These are phyloP conservation scores for Oryza brachyantha DNA, from an alignment of 176 grass and related monocot genomes.

Conservation along the genomic window DNA sequence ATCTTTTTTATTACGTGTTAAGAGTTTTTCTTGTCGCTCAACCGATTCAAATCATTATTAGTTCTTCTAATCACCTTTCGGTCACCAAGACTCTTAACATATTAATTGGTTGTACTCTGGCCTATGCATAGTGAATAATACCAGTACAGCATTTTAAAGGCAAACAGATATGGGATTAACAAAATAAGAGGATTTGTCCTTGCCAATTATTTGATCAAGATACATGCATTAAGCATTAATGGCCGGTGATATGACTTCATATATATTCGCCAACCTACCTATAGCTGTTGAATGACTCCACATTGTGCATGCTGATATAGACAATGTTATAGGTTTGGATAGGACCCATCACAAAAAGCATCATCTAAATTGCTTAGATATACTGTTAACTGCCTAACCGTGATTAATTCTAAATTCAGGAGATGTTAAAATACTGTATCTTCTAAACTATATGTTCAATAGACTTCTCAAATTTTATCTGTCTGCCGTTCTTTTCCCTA, in stretches of 20 bases:
- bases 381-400: background rate
- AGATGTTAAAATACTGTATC: background rate
- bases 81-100: constrained; percentile 6
- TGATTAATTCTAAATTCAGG: background rate
- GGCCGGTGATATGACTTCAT: constrained; percentile 12
- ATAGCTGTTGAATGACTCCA: constrained; percentile 9
- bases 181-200: constrained; percentile 8
- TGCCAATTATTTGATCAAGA: constrained; percentile 24
- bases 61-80: constrained; percentile 11
- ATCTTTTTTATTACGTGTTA: background rate
- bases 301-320: background rate
- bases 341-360: background rate
- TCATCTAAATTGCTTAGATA: background rate
- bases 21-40: background rate
- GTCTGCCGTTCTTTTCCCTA: background rate
- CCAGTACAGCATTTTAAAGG: background rate
- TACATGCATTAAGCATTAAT: constrained; percentile 13
- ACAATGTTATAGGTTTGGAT: background rate
- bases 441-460: background rate
- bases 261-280: constrained; percentile 17
- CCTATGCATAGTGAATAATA: background rate
- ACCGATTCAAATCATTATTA: background rate
- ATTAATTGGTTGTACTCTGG: constrained; percentile 16
- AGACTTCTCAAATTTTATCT: background rate
- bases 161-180: constrained; percentile 26